Evolutionary conservation across 768 basidiomycete genomes (phyloP).

Genomic region (Lyophyllum atratum): DNA sequence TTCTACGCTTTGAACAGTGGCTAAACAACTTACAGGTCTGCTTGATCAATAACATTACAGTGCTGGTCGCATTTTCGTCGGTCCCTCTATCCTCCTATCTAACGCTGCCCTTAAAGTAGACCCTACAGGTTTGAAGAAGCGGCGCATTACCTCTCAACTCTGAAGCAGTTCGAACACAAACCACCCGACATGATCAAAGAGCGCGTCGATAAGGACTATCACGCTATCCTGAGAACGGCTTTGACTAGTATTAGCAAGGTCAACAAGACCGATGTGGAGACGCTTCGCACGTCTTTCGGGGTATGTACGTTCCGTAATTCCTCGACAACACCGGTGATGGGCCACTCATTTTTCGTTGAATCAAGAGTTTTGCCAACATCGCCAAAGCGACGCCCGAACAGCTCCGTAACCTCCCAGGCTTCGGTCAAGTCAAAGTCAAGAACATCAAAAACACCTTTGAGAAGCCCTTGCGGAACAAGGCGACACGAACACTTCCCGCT

Average conservation of each 20-base stretch:
- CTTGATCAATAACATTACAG: constrained; percentile 89
- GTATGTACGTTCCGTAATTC: constrained; percentile 47
- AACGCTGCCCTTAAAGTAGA: not conserved
- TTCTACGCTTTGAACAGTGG: constrained; percentile 1
- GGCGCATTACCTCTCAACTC: constrained; percentile 86
- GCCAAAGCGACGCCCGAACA: constrained; percentile 71
- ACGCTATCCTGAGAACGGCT: constrained; percentile 75
- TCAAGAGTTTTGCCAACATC: constrained; percentile 85
- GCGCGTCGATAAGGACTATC: constrained; percentile 87
- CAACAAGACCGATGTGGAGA: constrained; percentile 97
- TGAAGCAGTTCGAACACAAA: constrained; percentile 93
- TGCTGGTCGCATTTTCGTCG: constrained; percentile 91
- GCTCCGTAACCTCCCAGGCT: constrained; percentile 84
- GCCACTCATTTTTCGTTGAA: not conserved
- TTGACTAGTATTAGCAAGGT: constrained; percentile 91
- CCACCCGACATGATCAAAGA: constrained; percentile 95
- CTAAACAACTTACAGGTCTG: constrained; percentile 52
- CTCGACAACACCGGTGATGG: not conserved
- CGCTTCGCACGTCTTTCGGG: constrained; percentile 87
- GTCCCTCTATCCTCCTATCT: constrained; percentile 21
- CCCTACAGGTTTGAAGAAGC: constrained; percentile 79
- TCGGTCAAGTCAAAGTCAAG: constrained; percentile 92
- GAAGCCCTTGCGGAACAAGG: constrained; percentile 77
- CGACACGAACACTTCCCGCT: constrained; percentile 47
- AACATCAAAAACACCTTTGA: constrained; percentile 91